These are phyloP conservation scores for Gautieria morchelliformis DNA, from an alignment of 768 basidiomycete genomes.

Conservation along the genomic window DNA sequence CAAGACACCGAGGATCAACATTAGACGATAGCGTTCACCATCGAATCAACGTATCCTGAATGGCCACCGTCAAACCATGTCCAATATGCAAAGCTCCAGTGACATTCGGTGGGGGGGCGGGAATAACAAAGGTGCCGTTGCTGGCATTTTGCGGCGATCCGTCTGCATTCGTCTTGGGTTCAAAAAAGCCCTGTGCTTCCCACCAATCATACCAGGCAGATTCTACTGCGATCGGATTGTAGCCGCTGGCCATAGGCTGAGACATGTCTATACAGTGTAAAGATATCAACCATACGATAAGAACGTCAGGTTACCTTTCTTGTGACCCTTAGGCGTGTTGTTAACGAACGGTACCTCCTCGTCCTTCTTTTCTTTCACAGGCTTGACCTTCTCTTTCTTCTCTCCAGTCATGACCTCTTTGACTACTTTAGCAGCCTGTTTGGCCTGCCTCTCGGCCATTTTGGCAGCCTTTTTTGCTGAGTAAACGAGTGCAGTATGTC, in stretches of 20 bases:
- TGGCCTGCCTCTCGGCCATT: constrained; percentile 46
- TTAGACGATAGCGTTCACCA: constrained; percentile 46
- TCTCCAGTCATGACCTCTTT: constrained; percentile 31
- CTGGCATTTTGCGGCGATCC: constrained; percentile 40
- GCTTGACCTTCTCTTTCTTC: constrained; percentile 57
- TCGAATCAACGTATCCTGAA: constrained; percentile 83
- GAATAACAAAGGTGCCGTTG: constrained; percentile 67
- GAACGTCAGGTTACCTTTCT: constrained; percentile 60
- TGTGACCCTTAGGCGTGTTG: constrained; percentile 80
- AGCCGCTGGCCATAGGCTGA: constrained; percentile 81
- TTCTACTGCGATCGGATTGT: constrained; percentile 93
- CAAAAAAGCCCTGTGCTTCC: constrained; percentile 84
- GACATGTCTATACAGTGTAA: constrained; percentile 53
- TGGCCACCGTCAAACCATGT: constrained; percentile 83
- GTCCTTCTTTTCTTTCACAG: constrained; percentile 62
- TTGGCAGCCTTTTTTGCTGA: constrained; percentile 59
- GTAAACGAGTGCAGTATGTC: background rate
- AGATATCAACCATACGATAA: background rate
- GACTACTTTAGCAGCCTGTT: constrained; percentile 46
- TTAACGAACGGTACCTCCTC: constrained; percentile 77
- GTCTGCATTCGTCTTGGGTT: constrained; percentile 52
- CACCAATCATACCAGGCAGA: constrained; percentile 99
- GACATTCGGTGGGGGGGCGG: constrained; percentile 92
- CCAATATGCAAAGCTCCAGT: constrained; percentile 95
- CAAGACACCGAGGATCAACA: background rate